Conservation (phyloP, 73 alveolate genomes). For the Paramecium tetraurelia region DNA sequence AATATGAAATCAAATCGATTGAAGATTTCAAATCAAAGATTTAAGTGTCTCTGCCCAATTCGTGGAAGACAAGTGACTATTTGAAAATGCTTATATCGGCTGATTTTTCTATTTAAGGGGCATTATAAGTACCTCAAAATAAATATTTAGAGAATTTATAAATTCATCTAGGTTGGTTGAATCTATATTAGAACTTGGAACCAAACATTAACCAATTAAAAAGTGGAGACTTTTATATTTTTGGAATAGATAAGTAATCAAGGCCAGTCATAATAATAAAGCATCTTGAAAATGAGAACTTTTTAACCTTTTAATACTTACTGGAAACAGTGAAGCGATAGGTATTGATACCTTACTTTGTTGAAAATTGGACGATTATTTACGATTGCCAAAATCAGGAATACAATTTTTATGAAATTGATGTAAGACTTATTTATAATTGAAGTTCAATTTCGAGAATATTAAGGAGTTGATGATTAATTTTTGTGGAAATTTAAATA, state of each 20-base stretch:
- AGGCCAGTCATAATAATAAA: not conserved
- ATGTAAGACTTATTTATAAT: not conserved
- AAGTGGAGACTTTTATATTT: constrained; percentile 10
- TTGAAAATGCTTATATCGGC: not conserved
- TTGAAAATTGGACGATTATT: constrained; percentile 34
- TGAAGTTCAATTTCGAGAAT: not conserved
- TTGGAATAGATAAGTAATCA: constrained; percentile 1
- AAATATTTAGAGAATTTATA: not conserved
- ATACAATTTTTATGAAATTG: not conserved
- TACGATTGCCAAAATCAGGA: not conserved
- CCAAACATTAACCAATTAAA: not conserved
- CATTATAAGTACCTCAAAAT: not conserved
- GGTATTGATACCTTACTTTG: not conserved
- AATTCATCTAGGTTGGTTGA: constrained; percentile 4
- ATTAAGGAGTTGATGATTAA: not conserved
- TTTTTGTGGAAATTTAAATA: constrained; percentile 24
- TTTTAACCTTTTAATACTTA: not conserved
- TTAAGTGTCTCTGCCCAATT: not conserved
- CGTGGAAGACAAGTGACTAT: constrained; percentile 25
- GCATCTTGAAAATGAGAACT: not conserved
- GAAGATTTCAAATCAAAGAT: not conserved
- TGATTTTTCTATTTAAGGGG: not conserved
- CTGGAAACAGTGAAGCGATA: constrained; percentile 8
- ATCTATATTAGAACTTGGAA: not conserved
- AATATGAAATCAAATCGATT: not conserved